These are phyloP conservation scores for Ophiobolus disseminans DNA, from an alignment of 2,329 filamentous ascomycete species.

Conservation along the genomic window DNA sequence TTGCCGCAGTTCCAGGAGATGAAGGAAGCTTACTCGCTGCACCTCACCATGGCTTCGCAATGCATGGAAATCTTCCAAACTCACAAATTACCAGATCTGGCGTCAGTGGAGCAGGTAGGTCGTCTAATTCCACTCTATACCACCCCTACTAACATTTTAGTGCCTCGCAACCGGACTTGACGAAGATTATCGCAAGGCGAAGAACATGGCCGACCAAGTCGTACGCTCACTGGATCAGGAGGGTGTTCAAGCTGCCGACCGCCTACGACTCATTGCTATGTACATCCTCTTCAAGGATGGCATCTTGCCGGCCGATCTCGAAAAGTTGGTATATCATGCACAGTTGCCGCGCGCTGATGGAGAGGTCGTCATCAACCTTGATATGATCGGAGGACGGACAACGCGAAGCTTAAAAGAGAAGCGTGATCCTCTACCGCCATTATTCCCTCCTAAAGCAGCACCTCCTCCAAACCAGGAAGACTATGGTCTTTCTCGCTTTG, in stretches of 20 bases:
- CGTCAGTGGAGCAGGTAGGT: constrained; percentile 78
- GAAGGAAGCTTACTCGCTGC: constrained; percentile 93
- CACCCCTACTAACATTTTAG: constrained; percentile 40
- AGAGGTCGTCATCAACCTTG: constrained; percentile 77
- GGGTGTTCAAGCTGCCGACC: constrained; percentile 72
- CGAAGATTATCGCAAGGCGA: constrained; percentile 89
- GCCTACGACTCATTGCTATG: constrained; percentile 82
- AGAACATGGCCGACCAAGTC: constrained; percentile 84
- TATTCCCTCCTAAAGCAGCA: constrained; percentile 74
- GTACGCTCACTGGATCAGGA: constrained; percentile 89
- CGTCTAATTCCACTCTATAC: background rate
- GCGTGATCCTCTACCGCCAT: constrained; percentile 67
- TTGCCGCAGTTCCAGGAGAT: constrained; percentile 93
- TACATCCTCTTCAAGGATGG: constrained; percentile 89
- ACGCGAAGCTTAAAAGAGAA: constrained; percentile 79
- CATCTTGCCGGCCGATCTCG: constrained; percentile 81
- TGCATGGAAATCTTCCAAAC: constrained; percentile 93
- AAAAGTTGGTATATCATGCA: constrained; percentile 83
- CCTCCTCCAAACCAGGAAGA: constrained; percentile 68
- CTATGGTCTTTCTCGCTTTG: constrained; percentile 84
- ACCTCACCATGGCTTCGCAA: constrained; percentile 95
- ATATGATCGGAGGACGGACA: constrained; percentile 78
- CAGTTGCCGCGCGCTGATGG: constrained; percentile 76
- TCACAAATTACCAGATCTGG: constrained; percentile 84
- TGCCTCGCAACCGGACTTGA: constrained; percentile 89